Base-by-base conservation (phyloP, 2,329 filamentous ascomycete genomes). In the Berkeleyomyces basicola region DNA sequence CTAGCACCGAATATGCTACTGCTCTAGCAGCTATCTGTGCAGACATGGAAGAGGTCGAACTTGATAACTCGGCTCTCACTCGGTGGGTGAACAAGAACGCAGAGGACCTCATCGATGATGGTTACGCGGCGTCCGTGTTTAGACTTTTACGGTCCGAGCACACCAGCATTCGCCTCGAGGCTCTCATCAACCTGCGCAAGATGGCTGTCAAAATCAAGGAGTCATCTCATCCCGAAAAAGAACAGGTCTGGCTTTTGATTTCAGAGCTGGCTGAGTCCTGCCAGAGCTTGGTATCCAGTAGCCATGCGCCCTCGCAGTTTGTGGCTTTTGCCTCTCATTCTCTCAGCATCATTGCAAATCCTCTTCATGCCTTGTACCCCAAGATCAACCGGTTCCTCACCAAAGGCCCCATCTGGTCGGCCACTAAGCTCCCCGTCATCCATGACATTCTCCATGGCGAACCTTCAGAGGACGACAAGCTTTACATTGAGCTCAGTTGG, bases 331-430 rank as follows among this genome's bases (percentile, higher is more conserved):
- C 89, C 6, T 79, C 81, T 57, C 82, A 83, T 66, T 83, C 85
- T 1, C 77, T 95, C 6, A 75, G 80, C 1, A 82, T 95, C 14
- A 74, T 95, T 55, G 80, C 79, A 31, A 85, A 89, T 65, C 92
- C 92, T 0, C 78, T 90, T 14, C 89, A 95, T 70, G 82, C 82
- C 65, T 80, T 96, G 44, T 97, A 96, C 71, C 82, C 84, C 64
- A 96, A 96, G 71, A 76, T 93, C 73, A 96, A 95, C 75, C 78
- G 79, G 4, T 96, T 91, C 71, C 80, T 97, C 43, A 88, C 88
- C 31, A 84, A 84, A 60, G 82, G 84, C 0, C 91, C 92, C 0
- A 73, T 78, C 33, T 97, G 92, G 92, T 79, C 84, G 10, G 70
- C 85, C 16, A 82, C 88, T 64, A 85, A 83, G 69, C 82, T 93